A percentile compares a stretch with the other conserved stretches of the same genome.
Conservation (phyloP, 805 yeast species). For the Cephaloascus fragrans region DNA sequence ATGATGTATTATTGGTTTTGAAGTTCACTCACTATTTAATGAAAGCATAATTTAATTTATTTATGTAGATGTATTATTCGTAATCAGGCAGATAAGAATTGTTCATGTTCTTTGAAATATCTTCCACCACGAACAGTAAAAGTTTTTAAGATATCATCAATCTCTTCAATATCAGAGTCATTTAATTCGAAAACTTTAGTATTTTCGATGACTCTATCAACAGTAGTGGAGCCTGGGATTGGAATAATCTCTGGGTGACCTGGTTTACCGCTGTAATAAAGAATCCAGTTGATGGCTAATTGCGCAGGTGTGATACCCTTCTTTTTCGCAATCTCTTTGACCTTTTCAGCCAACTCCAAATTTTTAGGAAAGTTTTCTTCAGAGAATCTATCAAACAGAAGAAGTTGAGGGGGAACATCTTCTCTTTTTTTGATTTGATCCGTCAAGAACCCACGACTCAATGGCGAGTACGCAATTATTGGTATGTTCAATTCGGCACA, state of each 20-base stretch:
- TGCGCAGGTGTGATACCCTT: slow-evolving; percentile 50
- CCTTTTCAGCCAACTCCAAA: slow-evolving; percentile 31
- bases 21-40: no score
- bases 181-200: slow-evolving; percentile 35
- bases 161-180: slow-evolving; percentile 45
- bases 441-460: slow-evolving; percentile 70
- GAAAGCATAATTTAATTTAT: no score
- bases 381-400: slow-evolving; percentile 49
- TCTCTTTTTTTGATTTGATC: slow-evolving; percentile 39
- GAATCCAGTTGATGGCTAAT: slow-evolving; percentile 59
- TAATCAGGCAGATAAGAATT: neutral
- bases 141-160: slow-evolving; percentile 33
- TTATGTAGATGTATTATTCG: no score
- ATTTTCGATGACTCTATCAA: slow-evolving; percentile 53
- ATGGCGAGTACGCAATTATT: slow-evolving; percentile 73
- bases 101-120: slow-evolving; percentile 22
- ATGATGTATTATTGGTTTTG: no score
- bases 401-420: slow-evolving; percentile 48
- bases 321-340: slow-evolving; percentile 39
- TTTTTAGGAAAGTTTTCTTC: slow-evolving; percentile 51
- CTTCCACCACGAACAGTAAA: slow-evolving; percentile 48
- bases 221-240: slow-evolving; percentile 69
- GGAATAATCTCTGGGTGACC: slow-evolving; percentile 55
- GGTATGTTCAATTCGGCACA: slow-evolving; percentile 54
- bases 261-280: slow-evolving; percentile 29